These are phyloP conservation scores for Fusarium tricinctum DNA, from an alignment of 2,329 filamentous ascomycete species.

Conservation along the genomic window DNA sequence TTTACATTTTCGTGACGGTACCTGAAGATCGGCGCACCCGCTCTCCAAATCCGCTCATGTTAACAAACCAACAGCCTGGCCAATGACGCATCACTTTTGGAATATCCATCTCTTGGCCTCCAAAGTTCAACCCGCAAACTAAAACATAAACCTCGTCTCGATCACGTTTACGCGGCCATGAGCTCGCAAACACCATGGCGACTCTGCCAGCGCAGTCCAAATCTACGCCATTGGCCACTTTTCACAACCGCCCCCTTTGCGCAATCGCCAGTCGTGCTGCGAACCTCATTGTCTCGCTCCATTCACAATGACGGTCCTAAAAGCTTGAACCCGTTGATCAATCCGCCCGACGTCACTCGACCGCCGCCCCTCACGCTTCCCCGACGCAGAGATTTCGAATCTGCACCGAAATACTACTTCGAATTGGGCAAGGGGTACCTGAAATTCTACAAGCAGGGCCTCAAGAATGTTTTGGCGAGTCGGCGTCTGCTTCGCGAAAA, in stretches of 20 bases:
- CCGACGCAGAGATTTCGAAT: constrained; percentile 58
- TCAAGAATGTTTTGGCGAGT: constrained; percentile 81
- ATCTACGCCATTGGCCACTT: constrained; percentile 39
- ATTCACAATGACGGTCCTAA: constrained; percentile 48
- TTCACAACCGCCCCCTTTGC: constrained; percentile 1
- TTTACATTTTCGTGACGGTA: constrained; percentile 11
- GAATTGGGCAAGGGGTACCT: constrained; percentile 80
- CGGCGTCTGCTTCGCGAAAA: constrained; percentile 64
- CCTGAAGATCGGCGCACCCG: constrained; percentile 20
- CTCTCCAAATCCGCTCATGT: constrained; percentile 22
- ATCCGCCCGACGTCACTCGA: constrained; percentile 80
- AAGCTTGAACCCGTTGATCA: constrained; percentile 64
- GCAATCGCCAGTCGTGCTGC: constrained; percentile 20
- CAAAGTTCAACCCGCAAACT: constrained; percentile 22
- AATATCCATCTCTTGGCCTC: constrained; percentile 38
- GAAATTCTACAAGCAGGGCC: constrained; percentile 87
- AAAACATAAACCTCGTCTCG: constrained; percentile 21
- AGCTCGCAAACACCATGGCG: constrained; percentile 53
- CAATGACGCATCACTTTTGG: constrained; percentile 46
- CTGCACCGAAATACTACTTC: constrained; percentile 64
- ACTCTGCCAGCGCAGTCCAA: constrained; percentile 45
- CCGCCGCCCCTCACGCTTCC: constrained; percentile 78
- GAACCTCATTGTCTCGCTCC: constrained; percentile 34
- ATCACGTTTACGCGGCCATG: constrained; percentile 47
- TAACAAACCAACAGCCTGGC: constrained; percentile 24